Percentiles rank a stretch among this genome's conserved stretches.
Conservation (phyloP, 345 rosid species). For the Salix caprea region DNA sequence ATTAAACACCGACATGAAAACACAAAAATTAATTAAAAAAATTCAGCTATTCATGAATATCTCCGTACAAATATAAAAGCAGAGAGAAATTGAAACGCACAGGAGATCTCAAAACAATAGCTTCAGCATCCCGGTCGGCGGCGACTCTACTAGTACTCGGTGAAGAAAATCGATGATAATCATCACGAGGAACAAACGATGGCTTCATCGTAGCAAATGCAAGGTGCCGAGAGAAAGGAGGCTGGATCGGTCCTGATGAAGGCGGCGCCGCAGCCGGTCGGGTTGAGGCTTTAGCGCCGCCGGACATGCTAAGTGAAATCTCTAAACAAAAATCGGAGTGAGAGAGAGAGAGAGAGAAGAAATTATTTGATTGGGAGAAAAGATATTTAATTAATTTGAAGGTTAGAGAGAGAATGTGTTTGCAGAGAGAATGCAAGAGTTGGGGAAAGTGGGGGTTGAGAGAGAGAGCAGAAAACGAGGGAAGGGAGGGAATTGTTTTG, state of each 20-base stretch:
- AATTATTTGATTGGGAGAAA: not conserved
- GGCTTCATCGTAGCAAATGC: slow-evolving; percentile 73
- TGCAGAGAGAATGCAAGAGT: slow-evolving; percentile 2
- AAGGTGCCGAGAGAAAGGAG: slow-evolving; percentile 64
- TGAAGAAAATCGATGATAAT: slow-evolving; percentile 61
- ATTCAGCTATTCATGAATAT: not conserved
- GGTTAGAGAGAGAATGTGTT: not conserved
- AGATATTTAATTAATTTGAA: not conserved
- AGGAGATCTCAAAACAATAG: slow-evolving; percentile 67
- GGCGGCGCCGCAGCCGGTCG: slow-evolving; percentile 24
- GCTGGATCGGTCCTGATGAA: slow-evolving; percentile 45
- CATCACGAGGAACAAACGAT: slow-evolving; percentile 59
- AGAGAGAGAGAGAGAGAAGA: not conserved
- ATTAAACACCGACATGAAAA: not conserved
- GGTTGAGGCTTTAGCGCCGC: slow-evolving; percentile 45
- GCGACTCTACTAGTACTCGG: slow-evolving; percentile 13
- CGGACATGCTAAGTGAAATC: slow-evolving; percentile 38
- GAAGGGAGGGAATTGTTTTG: slow-evolving; percentile 24
- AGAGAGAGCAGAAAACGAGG: slow-evolving; percentile 24
- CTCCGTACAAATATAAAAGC: not conserved
- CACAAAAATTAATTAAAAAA: slow-evolving; percentile 13
- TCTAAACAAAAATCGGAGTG: not conserved
- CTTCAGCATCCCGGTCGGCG: slow-evolving; percentile 57
- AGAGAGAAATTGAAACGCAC: slow-evolving; percentile 38
- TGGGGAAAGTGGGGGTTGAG: slow-evolving; percentile 9